A percentile compares a stretch with the other conserved stretches of the same genome.
Evolutionary conservation across 2,329 filamentous ascomycete species (phyloP).

Genomic region (Cryoendolithus antarcticus): DNA sequence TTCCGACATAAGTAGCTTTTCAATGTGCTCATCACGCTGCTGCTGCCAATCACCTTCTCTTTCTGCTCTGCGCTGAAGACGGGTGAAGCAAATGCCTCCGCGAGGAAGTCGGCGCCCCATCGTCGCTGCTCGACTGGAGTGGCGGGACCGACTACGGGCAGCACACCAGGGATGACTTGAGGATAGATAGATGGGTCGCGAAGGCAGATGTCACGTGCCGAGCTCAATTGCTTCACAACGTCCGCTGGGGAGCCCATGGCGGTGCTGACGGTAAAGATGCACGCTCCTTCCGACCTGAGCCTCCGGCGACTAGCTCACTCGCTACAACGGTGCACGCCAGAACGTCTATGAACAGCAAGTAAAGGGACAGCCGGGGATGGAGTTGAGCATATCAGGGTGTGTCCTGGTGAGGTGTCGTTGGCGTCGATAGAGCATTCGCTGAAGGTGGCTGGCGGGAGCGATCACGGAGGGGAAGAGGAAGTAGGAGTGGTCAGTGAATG

Average conservation of each 20-base stretch:
- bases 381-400: no score
- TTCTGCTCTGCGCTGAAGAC: slow-evolving; percentile 66
- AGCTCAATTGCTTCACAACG: slow-evolving; percentile 77
- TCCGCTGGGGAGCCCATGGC: slow-evolving; percentile 36
- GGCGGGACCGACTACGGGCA: slow-evolving; percentile 74
- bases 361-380: no score
- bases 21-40: slow-evolving; percentile 70
- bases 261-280: slow-evolving; percentile 3
- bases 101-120: slow-evolving; percentile 94
- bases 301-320: no score
- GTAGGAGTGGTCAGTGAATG: no score
- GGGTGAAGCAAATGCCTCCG: slow-evolving; percentile 92
- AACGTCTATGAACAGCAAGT: not conserved
- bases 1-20: slow-evolving; percentile 32
- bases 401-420: no score
- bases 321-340: not conserved
- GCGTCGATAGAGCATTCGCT: no score
- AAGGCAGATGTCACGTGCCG: slow-evolving; percentile 80
- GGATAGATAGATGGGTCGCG: slow-evolving; percentile 79
- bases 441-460: no score
- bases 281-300: no score
- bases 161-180: slow-evolving; percentile 79
- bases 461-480: no score
- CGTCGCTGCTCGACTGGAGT: slow-evolving; percentile 69
- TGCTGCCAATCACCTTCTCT: slow-evolving; percentile 40